Base-by-base conservation (phyloP, 345 rosid genomes). In the Eucalyptus erythrocorys region DNA sequence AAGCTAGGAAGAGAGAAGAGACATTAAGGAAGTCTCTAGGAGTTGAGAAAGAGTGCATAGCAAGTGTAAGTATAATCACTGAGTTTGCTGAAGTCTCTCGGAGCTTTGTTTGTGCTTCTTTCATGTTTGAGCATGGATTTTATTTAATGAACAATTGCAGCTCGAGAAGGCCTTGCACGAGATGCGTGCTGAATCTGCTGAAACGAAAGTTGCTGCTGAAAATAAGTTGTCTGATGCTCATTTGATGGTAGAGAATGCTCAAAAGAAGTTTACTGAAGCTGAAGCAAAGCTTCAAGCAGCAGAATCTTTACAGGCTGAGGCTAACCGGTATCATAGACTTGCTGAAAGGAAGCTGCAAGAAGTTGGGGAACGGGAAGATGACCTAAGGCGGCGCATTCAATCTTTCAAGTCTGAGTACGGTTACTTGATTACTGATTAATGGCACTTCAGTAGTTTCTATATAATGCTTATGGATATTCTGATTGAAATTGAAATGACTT, bases 101-200 rank as follows among this genome's bases (percentile, higher is more conserved):
- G 82, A 76, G 82, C 85, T 85, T 76, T 34, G 11, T 85, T 86
- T 87, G 87, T 51, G 48, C 43, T 86, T 37, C 59, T 55, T 85
- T 61, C 50, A 19, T 85, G 26, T 5, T 48, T 45, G 40, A 85
- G 50, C 57, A 51, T 40, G 34, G 50, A 8, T 21, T 48, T 22
- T 64, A 30, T 61, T n/a, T 85, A 68, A 57, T 51, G 32, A 34
- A 34, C 47, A 88, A 87, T 87, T 91, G 88, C 92, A 98, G 99
- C 88, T 98, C 42, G 99, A 97, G 94, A 98, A 98, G 92, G 91
- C 98, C 51, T 92, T 98, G 95, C 99, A 96, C 88, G 99, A 97
- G 94, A 96, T 98, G 92, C 99, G 99, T 90, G 94, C 96, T 80
- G 99, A 98, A 91, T 93, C 94, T 93, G 99, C 99, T 32, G 99